Evolutionary conservation across 805 yeast species (phyloP).

Genomic region (Maudiozyma turicensis): DNA sequence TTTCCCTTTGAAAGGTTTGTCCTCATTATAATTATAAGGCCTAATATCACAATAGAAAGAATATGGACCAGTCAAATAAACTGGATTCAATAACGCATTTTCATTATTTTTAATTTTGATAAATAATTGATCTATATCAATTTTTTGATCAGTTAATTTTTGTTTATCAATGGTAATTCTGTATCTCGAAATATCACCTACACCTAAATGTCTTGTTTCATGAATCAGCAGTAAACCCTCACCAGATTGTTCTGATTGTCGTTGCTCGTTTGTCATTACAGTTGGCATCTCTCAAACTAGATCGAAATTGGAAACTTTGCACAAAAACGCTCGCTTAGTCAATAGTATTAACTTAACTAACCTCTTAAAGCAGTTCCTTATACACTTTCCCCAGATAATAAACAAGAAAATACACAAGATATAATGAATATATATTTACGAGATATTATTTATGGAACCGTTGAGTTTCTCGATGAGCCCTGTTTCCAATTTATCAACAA

Average conservation of each 20-base stretch:
- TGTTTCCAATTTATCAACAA: too few relatives aligned
- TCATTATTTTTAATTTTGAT: slow-evolving; percentile 63
- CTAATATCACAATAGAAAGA: slow-evolving; percentile 74
- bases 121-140: slow-evolving; percentile 13
- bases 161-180: slow-evolving; percentile 15
- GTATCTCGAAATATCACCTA: slow-evolving; percentile 25
- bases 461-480: too few relatives aligned
- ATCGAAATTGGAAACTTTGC: not conserved
- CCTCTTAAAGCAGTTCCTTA: too few relatives aligned
- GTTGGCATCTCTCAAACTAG: not conserved
- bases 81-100: slow-evolving; percentile 64
- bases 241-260: not conserved
- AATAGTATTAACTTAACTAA: not conserved
- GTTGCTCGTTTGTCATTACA: not conserved
- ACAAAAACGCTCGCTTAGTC: not conserved
- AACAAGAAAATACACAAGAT: too few relatives aligned
- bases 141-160: slow-evolving; percentile 8
- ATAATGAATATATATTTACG: too few relatives aligned
- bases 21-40: slow-evolving; percentile 52
- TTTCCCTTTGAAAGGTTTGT: slow-evolving; percentile 30
- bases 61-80: slow-evolving; percentile 84
- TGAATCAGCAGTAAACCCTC: slow-evolving; percentile 14
- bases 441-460: too few relatives aligned
- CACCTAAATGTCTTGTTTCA: slow-evolving; percentile 16
- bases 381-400: too few relatives aligned